Evolutionary conservation across 2,329 filamentous ascomycete species (phyloP), one percentile per base, ranked within the genome.

Genomic region (Penicillium concentricum): DNA sequence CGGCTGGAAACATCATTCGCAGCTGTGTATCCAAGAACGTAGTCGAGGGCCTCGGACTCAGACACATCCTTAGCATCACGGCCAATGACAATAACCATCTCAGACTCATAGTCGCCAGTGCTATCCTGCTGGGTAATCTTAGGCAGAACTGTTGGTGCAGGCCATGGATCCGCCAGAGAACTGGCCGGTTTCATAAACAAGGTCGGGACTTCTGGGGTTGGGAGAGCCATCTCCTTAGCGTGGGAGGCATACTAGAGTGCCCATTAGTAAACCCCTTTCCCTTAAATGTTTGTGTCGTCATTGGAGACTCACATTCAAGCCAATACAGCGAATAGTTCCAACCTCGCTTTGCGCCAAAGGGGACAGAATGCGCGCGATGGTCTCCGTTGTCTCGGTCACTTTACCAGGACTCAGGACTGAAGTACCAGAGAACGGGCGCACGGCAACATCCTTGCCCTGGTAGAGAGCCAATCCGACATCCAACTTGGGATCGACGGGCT

Each of bases 1-100:
- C 84, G 80, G 58, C 81, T 83, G 2, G 84, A 86, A 7, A 88
- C 80, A 66, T 88, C 85, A 72, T 88, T 88, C 64, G 80, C 79
- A 22, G 80, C 79, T 0, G 84, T 85, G 68, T 88, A 88, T 28
- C 86, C 85, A 2, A 88, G 79, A 5, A 88, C 78, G 63, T 87
- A 85, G 60, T 81, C 78, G 49, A 84, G 67, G 5, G 84, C 84
- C 28, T 86, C 79, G 0, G 74, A 77, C 61, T 85, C 82, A 44
- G 77, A 73, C 10, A 86, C 82, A 61, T 87, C 83, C 63, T 80
- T 81, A 38, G 75, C 76, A 34, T 76, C 78, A 69, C 71, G 77
- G 32, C 81, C 81, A 42, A 87, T 79, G 13, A 86, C 76, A 30
- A 85, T 78, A 13, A 79, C 82, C 49, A 87, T 76, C 70, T 86